Percentiles rank a stretch among this genome's conserved stretches.
Conservation (phyloP, 768 basidiomycete species). For the Panaeolus cyanescens region DNA sequence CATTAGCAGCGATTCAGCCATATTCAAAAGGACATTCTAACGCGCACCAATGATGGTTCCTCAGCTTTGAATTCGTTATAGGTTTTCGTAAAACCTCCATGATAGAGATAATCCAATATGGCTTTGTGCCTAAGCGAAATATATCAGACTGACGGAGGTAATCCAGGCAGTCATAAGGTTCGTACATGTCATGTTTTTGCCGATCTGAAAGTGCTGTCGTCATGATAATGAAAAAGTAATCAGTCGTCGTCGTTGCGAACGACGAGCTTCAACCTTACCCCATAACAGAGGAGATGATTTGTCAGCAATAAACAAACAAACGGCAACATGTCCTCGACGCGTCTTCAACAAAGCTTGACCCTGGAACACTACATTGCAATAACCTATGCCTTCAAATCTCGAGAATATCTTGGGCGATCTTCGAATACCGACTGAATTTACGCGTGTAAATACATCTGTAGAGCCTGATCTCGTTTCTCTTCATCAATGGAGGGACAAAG, state of each 20-base stretch:
- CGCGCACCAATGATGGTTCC: constrained; percentile 26
- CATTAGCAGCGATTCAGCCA: neutral
- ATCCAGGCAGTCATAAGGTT: constrained; percentile 4
- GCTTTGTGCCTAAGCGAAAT: constrained; percentile 62
- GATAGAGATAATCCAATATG: constrained; percentile 77
- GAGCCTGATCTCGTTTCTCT: neutral
- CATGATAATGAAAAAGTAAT: neutral
- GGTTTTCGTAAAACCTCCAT: constrained; percentile 63
- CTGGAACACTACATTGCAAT: constrained; percentile 11
- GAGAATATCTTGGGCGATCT: neutral
- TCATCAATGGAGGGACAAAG: neutral
- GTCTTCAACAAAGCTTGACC: neutral
- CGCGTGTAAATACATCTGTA: neutral
- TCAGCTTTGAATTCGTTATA: constrained; percentile 45
- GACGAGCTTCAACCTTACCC: constrained; percentile 5
- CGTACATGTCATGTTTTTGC: constrained; percentile 8
- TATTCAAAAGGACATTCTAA: constrained; percentile 1
- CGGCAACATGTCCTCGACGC: neutral
- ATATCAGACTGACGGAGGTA: neutral
- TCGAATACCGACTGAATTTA: neutral
- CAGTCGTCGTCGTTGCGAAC: constrained; percentile 3
- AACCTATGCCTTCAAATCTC: neutral
- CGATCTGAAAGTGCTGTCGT: constrained; percentile 1
- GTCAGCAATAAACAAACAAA: constrained; percentile 2
- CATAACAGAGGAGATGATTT: neutral